Conservation (phyloP, 164 flowering plant genomes). For the Sedum album region DNA sequence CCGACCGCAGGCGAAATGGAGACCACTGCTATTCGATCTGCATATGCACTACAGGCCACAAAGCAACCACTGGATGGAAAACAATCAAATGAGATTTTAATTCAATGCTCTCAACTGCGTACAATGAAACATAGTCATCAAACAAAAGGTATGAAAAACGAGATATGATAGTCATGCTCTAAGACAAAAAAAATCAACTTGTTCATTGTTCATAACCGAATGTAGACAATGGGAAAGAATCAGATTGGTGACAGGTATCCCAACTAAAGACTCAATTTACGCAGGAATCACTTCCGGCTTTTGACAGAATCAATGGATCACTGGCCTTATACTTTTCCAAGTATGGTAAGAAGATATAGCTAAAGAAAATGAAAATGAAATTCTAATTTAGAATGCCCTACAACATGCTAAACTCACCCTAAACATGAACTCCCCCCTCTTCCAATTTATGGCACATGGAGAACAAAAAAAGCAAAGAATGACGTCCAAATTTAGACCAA, state of each 20-base stretch:
- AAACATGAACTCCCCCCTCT: not conserved
- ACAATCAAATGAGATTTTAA: not conserved
- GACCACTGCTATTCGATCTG: conserved; percentile 62
- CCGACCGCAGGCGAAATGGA: conserved; percentile 51
- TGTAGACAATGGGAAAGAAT: not conserved
- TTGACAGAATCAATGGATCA: not conserved
- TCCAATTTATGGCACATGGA: not conserved
- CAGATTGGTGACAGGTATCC: not conserved
- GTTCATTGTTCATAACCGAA: not conserved
- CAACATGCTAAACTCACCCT: not conserved
- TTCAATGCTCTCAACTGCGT: not conserved
- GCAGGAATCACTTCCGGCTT: not conserved
- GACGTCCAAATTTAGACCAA: not conserved
- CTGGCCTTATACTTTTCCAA: not conserved
- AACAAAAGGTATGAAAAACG: too few species aligned
- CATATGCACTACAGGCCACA: conserved; percentile 85
- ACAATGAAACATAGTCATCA: not conserved
- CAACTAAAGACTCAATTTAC: not conserved
- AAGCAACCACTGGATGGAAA: conserved; percentile 57
- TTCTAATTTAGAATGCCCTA: not conserved
- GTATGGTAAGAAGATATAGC: not conserved
- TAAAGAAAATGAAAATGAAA: not conserved
- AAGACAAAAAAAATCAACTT: not conserved
- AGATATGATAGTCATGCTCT: not conserved
- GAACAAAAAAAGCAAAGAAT: not conserved